A percentile compares a stretch with the other conserved stretches of the same genome.
phyloP scores from a whole-genome alignment of 2,329 filamentous ascomycete genomes.

The Aspergillus viridinutans region DNA sequence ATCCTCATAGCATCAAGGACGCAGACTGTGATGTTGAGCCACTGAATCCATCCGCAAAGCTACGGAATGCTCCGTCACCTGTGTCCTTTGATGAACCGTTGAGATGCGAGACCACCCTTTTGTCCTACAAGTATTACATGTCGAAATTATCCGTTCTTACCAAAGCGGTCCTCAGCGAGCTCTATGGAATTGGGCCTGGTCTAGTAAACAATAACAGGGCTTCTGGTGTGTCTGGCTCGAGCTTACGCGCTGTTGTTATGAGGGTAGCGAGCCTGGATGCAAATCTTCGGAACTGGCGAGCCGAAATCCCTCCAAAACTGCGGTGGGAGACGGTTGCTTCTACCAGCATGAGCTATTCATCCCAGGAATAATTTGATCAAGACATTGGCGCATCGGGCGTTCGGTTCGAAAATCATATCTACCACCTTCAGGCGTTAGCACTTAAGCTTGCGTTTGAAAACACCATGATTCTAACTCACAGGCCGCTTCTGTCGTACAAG shows the following conservation, averaged over 20 bases:
- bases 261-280: slow-evolving; percentile 5
- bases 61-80: slow-evolving; percentile 3
- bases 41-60: slow-evolving; percentile 23
- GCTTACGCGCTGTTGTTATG: slow-evolving; percentile 2
- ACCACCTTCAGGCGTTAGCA: slow-evolving; percentile 29
- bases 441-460: slow-evolving; percentile 34
- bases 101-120: slow-evolving; percentile 9
- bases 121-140: slow-evolving; percentile 24
- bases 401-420: slow-evolving; percentile 24
- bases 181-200: slow-evolving; percentile 14
- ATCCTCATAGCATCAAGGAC: slow-evolving; percentile 31
- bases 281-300: slow-evolving; percentile 12
- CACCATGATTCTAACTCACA: slow-evolving; percentile 28
- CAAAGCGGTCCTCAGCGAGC: slow-evolving; percentile 12
- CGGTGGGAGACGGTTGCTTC: neutral
- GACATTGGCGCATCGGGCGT: slow-evolving; percentile 21
- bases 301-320: slow-evolving; percentile 11
- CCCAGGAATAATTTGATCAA: slow-evolving; percentile 15
- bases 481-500: slow-evolving; percentile 22
- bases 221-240: neutral
- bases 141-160: slow-evolving; percentile 19
- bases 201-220: neutral
- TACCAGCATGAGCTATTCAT: slow-evolving; percentile 6
- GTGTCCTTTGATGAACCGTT: slow-evolving; percentile 5
- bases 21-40: slow-evolving; percentile 29